phyloP scores from a whole-genome alignment of 106 monocot species.

The Acorus calamus region DNA sequence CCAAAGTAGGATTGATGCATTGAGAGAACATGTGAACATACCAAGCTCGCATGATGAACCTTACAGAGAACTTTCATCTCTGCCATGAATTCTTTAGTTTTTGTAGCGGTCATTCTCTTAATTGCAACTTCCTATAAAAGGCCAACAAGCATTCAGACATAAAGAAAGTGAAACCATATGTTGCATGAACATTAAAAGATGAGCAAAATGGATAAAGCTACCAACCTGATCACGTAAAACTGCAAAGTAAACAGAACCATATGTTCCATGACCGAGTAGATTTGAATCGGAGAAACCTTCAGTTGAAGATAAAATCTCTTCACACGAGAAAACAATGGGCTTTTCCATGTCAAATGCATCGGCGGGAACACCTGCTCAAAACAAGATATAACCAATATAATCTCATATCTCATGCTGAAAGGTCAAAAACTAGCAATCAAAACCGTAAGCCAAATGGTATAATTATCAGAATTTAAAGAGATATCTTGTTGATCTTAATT shows the following conservation, averaged over 20 bases:
- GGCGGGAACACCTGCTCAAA: constrained; percentile 43
- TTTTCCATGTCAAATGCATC: constrained; percentile 92
- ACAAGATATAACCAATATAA: neutral
- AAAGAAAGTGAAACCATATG: neutral
- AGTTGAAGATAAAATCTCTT: constrained; percentile 70
- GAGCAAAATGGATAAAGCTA: neutral
- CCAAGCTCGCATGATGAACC: constrained; percentile 98
- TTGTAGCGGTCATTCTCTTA: constrained; percentile 94
- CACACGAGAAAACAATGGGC: constrained; percentile 69
- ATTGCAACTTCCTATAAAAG: constrained; percentile 82
- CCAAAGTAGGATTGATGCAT: too few species aligned
- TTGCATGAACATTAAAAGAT: too few species aligned
- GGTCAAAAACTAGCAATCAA: neutral
- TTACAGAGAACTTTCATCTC: constrained; percentile 97
- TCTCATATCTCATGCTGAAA: neutral
- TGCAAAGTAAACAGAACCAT: constrained; percentile 95
- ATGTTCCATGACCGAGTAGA: constrained; percentile 91
- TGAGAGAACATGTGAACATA: constrained; percentile 14
- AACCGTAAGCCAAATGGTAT: neutral
- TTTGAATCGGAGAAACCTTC: constrained; percentile 82
- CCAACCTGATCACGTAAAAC: constrained; percentile 88
- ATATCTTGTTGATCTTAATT: too few species aligned
- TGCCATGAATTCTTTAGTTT: constrained; percentile 86
- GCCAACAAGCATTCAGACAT: neutral
- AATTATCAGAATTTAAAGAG: neutral